Conservation (phyloP, 805 yeast species). For the Candida wancherniae region DNA sequence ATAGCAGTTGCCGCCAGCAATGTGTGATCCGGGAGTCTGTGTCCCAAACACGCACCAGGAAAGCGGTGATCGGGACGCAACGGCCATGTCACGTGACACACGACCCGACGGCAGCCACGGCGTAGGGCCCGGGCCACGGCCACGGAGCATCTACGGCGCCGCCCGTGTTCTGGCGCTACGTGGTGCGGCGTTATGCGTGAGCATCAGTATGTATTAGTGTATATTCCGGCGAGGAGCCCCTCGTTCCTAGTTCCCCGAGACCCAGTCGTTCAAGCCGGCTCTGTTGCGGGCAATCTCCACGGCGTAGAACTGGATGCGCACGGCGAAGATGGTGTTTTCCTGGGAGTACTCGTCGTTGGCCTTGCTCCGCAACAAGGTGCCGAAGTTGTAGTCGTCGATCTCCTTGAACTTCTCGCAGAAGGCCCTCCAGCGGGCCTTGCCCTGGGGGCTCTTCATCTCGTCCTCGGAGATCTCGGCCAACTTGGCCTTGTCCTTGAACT, state of each 20-base stretch:
- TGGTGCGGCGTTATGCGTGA: too few relatives aligned
- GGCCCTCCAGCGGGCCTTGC: slow-evolving; percentile 88
- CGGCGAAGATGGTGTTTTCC: slow-evolving; percentile 80
- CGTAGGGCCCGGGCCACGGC: too few relatives aligned
- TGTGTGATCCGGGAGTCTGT: too few relatives aligned
- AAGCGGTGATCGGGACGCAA: too few relatives aligned
- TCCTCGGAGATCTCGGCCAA: slow-evolving; percentile 64
- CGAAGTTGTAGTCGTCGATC: slow-evolving; percentile 90
- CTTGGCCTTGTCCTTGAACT: slow-evolving; percentile 57
- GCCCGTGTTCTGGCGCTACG: too few relatives aligned
- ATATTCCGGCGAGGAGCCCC: too few relatives aligned
- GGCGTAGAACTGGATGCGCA: slow-evolving; percentile 92
- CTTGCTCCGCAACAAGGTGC: slow-evolving; percentile 81
- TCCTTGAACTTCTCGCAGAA: slow-evolving; percentile 81
- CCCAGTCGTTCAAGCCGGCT: slow-evolving; percentile 90
- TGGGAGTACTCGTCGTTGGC: slow-evolving; percentile 72
- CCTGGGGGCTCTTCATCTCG: slow-evolving; percentile 71
- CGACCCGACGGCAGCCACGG: too few relatives aligned
- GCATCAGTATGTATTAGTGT: too few relatives aligned
- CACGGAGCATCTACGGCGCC: too few relatives aligned
- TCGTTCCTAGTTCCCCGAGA: slow-evolving; percentile 22
- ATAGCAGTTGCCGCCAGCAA: too few relatives aligned
- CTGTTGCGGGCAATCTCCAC: slow-evolving; percentile 92
- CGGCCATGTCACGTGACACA: too few relatives aligned
- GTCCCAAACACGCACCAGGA: too few relatives aligned